A percentile compares a stretch with the other conserved stretches of the same genome.
phyloP scores from a whole-genome alignment of 225 moss, liverwort and hornwort genomes.

The Pseudoscleropodium purum region DNA sequence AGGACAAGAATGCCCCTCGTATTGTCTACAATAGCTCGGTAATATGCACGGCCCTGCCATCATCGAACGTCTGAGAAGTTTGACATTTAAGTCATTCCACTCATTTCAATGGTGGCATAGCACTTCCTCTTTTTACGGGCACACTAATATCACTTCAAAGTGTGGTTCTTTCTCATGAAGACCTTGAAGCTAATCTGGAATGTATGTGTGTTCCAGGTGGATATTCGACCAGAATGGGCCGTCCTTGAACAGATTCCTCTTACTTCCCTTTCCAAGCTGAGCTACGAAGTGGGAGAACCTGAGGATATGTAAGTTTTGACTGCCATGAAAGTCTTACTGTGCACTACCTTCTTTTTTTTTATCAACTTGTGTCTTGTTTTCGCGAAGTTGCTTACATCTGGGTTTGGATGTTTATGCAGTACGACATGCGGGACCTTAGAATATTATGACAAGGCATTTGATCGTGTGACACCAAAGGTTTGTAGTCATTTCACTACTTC shows the following conservation, averaged over 20 bases:
- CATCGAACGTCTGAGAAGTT: not conserved
- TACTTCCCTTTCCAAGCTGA: conserved; percentile 81
- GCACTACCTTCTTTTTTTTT: not conserved
- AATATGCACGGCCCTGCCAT: not conserved
- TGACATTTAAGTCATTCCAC: not conserved
- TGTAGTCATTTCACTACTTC: not conserved
- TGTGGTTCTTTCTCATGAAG: not conserved
- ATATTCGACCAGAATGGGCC: conserved; percentile 98
- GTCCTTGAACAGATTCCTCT: conserved; percentile 95
- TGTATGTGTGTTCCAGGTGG: conserved; percentile 49
- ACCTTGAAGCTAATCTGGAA: not conserved
- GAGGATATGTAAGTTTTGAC: conserved; percentile 65
- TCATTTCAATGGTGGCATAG: not conserved
- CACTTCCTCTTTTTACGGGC: not conserved
- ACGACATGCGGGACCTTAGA: conserved; percentile 90
- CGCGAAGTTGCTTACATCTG: not conserved
- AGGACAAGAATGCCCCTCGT: conserved; percentile 98
- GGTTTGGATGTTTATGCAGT: conserved; percentile 25
- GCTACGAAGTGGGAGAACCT: conserved; percentile 93
- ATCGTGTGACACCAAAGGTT: conserved; percentile 97
- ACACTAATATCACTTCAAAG: not conserved
- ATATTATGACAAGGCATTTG: conserved; percentile 86
- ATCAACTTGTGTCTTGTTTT: not conserved
- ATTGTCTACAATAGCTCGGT: conserved; percentile 97
- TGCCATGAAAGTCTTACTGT: not conserved